These are phyloP conservation scores for Cutaneotrichosporon cutaneum DNA, from an alignment of 1,284 basidiomycete species.

Conservation along the genomic window DNA sequence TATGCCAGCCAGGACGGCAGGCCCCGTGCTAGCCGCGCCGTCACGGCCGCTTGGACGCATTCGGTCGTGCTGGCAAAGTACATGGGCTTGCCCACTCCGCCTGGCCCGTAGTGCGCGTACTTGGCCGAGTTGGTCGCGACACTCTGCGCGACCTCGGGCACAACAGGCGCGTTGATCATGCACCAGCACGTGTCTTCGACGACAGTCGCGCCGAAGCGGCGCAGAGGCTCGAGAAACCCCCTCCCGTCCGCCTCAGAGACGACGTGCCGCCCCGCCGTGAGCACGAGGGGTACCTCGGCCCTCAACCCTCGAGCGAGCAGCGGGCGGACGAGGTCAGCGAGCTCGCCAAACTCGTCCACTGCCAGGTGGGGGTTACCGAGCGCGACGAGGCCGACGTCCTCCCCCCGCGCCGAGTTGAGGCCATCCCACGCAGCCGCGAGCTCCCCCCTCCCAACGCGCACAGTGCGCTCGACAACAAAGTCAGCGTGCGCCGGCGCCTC, in stretches of 20 bases:
- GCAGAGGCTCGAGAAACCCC: constrained; percentile 7
- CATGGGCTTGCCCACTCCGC: constrained; percentile 10
- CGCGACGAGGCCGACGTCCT: constrained; percentile 17
- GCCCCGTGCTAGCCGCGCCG: neutral
- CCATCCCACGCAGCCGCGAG: constrained; percentile 9
- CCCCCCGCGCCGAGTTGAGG: constrained; percentile 13
- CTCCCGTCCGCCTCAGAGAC: constrained; percentile 5
- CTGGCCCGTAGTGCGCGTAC: constrained; percentile 22
- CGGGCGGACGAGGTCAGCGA: constrained; percentile 6
- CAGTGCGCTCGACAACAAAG: neutral
- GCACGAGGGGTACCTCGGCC: constrained; percentile 1
- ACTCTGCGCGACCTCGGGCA: neutral
- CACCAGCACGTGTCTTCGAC: constrained; percentile 22
- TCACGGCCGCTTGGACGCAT: constrained; percentile 15
- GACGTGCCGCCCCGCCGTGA: constrained; percentile 14
- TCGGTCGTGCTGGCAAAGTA: constrained; percentile 10
- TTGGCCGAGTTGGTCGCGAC: constrained; percentile 19
- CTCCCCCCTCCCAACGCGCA: neutral
- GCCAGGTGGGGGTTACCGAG: constrained; percentile 21
- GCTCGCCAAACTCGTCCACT: constrained; percentile 16
- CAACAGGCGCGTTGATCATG: constrained; percentile 15
- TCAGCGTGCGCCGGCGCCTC: constrained; percentile 5
- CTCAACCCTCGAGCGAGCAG: neutral
- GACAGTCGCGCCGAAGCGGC: constrained; percentile 12
- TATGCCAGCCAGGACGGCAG: neutral